Evolutionary conservation across 169 alveolate genomes (phyloP).

Genomic region (Cyclospora cayetanensis): DNA sequence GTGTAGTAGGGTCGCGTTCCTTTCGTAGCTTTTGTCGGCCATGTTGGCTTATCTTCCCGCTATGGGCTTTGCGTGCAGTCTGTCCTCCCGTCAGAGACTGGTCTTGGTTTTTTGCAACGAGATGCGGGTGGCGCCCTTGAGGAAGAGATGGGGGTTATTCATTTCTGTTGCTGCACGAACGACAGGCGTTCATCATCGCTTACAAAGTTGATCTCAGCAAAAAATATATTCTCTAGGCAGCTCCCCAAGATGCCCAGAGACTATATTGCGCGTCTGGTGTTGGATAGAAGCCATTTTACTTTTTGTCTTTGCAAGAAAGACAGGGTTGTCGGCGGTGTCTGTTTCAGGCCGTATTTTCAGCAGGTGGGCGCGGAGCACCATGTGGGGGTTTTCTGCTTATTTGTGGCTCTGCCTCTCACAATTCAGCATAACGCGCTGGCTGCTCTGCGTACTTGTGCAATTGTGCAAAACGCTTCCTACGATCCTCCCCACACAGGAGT

Average conservation of each 20-base stretch:
- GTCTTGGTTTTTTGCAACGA: constrained; percentile 90
- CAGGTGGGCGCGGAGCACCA: constrained; percentile 79
- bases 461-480: no score
- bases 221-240: constrained; percentile 99
- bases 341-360: constrained; percentile 92
- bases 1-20: not conserved
- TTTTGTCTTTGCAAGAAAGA: constrained; percentile 93
- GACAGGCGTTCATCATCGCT: constrained; percentile 91
- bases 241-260: constrained; percentile 97
- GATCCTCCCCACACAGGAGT: no score
- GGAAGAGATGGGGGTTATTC: constrained; percentile 89
- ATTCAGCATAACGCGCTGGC: no score
- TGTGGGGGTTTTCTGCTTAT: no score
- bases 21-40: not conserved
- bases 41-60: not conserved
- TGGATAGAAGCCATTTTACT: constrained; percentile 97
- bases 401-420: no score
- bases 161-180: constrained; percentile 92
- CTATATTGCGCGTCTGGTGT: constrained; percentile 95
- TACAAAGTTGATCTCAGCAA: constrained; percentile 91
- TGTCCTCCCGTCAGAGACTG: constrained; percentile 90
- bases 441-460: no score
- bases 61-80: constrained; percentile 35
- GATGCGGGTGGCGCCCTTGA: constrained; percentile 94
- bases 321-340: constrained; percentile 98